Evolutionary conservation across 2,329 filamentous ascomycete species (phyloP), one percentile per base, ranked within the genome.

Genomic region (Cytospora piceicola): DNA sequence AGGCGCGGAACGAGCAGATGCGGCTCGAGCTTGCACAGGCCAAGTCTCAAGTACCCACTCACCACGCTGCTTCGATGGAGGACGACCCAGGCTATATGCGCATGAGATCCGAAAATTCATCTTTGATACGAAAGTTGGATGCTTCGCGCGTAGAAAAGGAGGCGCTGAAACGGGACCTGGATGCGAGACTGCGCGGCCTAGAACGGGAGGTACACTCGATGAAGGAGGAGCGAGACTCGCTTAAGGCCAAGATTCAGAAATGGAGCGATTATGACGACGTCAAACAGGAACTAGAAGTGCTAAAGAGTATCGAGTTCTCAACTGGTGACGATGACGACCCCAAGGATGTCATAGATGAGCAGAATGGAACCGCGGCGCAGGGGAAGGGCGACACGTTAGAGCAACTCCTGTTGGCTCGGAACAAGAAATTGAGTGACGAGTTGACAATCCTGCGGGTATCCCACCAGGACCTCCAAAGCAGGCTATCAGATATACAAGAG

Each of bases 291-390:
- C 84, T 99, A 3, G 94, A 98, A 73, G 94, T 98, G 68, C 86
- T 99, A 67, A 97, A 97, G 85, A 96, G 94, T 71, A 97, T 99
- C 72, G 95, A 99, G 75, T 97, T 99, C 72, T 92, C 94, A 2
- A 94, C 92, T 0, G 94, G 92, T 9, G 91, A 94, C 68, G 93
- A 96, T 67, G 91, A 94, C 56, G 88, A 90, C 2, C 80, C 58
- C 32, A 68, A 64, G 30, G 70, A 72, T 51, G 42, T 62, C 14
- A 66, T 71, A 22, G 74, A 74, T 49, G 73, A 74, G 27, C 75
- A 81, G 15, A 87, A 88, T 71, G 85, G 85, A 3, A 72, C 80
- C 3, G 75, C 79, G 1, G 74, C 78, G 7, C 88, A 88, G 74
- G 79, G 80, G 58, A 91, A 90, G 71, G 88, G 90, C 53, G 93